Evolutionary conservation across 352 stramenopile species (phyloP), one percentile per base, ranked within the genome.

Genomic region (Phytopythium delawarense): DNA sequence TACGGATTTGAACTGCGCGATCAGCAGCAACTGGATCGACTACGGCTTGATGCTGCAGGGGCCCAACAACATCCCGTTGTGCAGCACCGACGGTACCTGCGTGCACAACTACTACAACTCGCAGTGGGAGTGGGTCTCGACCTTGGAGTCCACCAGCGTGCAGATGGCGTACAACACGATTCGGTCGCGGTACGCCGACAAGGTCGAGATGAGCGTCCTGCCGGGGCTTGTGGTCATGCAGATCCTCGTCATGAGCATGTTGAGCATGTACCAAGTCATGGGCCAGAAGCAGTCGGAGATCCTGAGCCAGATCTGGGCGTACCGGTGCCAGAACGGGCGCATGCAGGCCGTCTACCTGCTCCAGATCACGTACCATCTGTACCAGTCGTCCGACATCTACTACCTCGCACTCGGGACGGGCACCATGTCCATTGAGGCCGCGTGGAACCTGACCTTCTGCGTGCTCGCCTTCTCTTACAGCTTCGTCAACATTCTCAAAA

Each of bases 361-460:
- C 2, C 64, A 74, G 42, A 52, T 71, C 25, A 67, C 61, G 4
- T 75, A 75, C 34, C 64, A 75, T 48, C 54, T 75, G 25, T 57
- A 58, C 8, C 64, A 66, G 52, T 69, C 64, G 57, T 75, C 68
- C 4, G 64, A 71, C 28, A 64, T 69, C 61, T 75, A 71, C 57
- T 71, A 71, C 23, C 57, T 75, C 6, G 68, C 64, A 4, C 71
- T 78, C 7, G 68, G 62, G 16, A 78, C 71, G 15, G 71, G 71
- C 23, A 78, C 67, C 21, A 70, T 75, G 67, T 78, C 71, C 0
- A 57, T 78, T 12, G 71, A 73, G 23, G 66, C 67, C 30, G 61
- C 69, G n/a, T 72, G 66, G 67, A 76, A 76, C 60, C 66, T 76
- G 34, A 76, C 69, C 0, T 76, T 74, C 60, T 76, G 69, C 18